phyloP scores from a whole-genome alignment of 2,329 filamentous ascomycete species.

The Chaetomiaceae sp. region DNA sequence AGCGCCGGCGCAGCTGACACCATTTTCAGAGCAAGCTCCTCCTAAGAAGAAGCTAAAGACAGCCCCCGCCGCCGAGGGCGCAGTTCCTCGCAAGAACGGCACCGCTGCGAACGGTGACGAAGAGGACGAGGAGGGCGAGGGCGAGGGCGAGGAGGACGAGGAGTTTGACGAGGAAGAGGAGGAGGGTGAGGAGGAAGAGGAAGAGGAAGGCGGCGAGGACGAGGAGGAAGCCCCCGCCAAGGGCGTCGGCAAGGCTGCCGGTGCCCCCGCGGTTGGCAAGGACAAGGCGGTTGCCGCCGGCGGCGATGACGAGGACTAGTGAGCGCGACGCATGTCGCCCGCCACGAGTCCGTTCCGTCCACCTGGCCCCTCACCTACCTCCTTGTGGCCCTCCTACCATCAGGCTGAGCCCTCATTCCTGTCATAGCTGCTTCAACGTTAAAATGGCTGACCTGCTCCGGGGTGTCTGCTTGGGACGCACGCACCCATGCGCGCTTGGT shows the following conservation, averaged over 20 bases:
- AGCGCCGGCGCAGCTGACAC: constrained; percentile 10
- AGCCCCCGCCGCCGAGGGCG: constrained; percentile 26
- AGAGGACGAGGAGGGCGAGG: constrained; percentile 18
- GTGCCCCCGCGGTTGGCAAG: background rate
- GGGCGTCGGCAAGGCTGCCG: constrained; percentile 14
- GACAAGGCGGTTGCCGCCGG: constrained; percentile 15
- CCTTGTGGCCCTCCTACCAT: background rate
- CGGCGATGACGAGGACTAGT: constrained; percentile 21
- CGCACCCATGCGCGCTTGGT: background rate
- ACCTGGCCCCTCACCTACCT: background rate
- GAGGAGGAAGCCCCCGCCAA: constrained; percentile 25
- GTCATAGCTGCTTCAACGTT: background rate
- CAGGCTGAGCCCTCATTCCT: background rate
- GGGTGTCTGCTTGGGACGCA: no score
- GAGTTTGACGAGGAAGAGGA: constrained; percentile 24
- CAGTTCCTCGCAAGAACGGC: constrained; percentile 30
- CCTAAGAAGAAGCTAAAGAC: constrained; percentile 50
- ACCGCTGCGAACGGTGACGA: constrained; percentile 21
- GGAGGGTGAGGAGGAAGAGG: constrained; percentile 24
- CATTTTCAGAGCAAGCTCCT: constrained; percentile 33
- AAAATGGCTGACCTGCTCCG: background rate
- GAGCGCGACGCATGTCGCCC: background rate
- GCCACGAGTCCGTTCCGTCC: background rate
- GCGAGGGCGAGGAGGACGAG: constrained; percentile 22
- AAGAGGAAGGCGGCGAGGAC: constrained; percentile 28